Evolutionary conservation across 345 rosid genomes (phyloP).

Genomic region (Boechera divaricarpa): DNA sequence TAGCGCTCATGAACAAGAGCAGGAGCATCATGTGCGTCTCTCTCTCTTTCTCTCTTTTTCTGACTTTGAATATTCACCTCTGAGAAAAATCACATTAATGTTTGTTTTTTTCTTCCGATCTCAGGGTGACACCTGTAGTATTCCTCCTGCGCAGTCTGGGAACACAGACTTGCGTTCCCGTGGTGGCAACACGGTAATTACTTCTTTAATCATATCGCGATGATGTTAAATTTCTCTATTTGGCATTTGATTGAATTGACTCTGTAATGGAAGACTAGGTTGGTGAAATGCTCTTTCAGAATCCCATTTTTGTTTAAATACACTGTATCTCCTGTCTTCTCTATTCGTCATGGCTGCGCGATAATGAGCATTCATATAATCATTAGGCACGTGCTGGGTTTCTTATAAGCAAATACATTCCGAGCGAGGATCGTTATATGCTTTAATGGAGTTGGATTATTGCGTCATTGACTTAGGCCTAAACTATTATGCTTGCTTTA

Average conservation of each 20-base stretch:
- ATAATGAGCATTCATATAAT: conserved; percentile 3
- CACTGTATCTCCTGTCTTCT: neutral
- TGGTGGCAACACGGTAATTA: conserved; percentile 57
- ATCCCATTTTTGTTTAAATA: neutral
- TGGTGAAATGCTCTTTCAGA: neutral
- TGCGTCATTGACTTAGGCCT: neutral
- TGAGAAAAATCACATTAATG: neutral
- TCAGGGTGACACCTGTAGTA: conserved; percentile 54
- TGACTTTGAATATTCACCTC: neutral
- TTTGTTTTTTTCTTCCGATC: neutral
- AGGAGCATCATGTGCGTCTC: conserved; percentile 18
- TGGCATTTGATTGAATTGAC: neutral
- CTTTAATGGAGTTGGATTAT: neutral
- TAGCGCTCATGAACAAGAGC: conserved; percentile 10
- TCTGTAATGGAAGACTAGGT: neutral
- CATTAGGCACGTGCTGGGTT: neutral
- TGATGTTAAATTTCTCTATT: neutral
- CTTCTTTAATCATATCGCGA: neutral
- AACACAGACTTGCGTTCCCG: conserved; percentile 51
- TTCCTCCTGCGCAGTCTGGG: conserved; percentile 44
- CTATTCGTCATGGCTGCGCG: neutral
- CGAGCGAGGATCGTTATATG: neutral
- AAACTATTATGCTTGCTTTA: neutral
- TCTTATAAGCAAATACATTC: conserved; percentile 8
- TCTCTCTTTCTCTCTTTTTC: neutral